Base-by-base conservation (phyloP, 2,329 filamentous ascomycete genomes). In the Xylariaceae sp. region DNA sequence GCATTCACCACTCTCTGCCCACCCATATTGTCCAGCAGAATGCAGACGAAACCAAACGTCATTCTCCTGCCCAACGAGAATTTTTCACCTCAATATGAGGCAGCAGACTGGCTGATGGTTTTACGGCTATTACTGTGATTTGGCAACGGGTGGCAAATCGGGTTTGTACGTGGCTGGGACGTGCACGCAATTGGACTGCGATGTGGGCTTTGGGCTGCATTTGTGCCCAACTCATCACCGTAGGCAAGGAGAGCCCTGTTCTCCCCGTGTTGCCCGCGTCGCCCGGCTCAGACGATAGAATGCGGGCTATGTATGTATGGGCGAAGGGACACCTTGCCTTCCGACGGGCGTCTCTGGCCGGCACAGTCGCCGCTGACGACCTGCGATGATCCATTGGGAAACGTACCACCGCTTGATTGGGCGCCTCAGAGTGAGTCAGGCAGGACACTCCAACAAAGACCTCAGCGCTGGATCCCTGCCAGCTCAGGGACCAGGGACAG, bases 361-460 rank as follows among this genome's bases (percentile, higher is more conserved):
- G 58, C 55, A 51, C 49, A 57, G 54, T 57, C 57, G 54, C 49
- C 47, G 46, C 22, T 28, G 22, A 28, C 7, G 34, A n/a, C 28
- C 36, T 33, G 43, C 43, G 53, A 19, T 51, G 13, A 13, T 38
- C 60, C 57, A 55, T 60, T 60, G 51, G 62, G 59, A 61, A 66
- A 62, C 64, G 61, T 61, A 60, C 54, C 54, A 31, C 56, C 47
- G 51, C 55, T 33, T 57, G 50, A 67, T 67, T 67, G 63, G 65
- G 55, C 54, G 64, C 64, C 65, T 65, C 60, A 57, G 54, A 56
- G 61, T 65, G 64, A 65, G 51, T 67, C 64, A 67, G 58, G 62
- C 59, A 50, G 54, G 63, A 57, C 55, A 60, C 57, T 53, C 58
- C 58, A 53, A 58, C 52, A 58, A 56, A 58, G 55, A 56, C 52